Evolutionary conservation across 768 basidiomycete genomes (phyloP).

Genomic region (Inosperma sp.): DNA sequence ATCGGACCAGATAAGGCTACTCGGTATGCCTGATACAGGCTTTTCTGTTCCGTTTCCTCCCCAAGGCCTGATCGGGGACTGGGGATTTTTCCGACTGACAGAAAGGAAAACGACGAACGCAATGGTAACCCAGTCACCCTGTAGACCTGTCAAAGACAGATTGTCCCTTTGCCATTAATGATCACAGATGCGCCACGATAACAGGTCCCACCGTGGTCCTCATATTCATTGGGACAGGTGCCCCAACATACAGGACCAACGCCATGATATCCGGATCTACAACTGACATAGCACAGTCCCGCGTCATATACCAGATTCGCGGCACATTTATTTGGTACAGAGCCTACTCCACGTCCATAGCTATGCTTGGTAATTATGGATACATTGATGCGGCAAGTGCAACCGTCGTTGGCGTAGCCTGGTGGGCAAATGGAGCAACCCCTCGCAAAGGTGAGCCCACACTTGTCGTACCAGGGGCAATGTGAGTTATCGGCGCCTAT

Average conservation of each 20-base stretch:
- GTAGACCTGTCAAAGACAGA: slow-evolving; percentile 10
- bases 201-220: not conserved
- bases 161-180: not conserved
- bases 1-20: too few relatives aligned
- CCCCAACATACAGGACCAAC: slow-evolving; percentile 4
- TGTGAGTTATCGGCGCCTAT: not conserved
- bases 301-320: not conserved
- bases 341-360: slow-evolving; percentile 2
- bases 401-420: not conserved
- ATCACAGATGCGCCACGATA: slow-evolving; percentile 1
- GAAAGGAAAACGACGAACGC: too few relatives aligned
- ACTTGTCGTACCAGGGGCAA: slow-evolving; percentile 1
- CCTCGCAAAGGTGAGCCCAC: slow-evolving; percentile 1
- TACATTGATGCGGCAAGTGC: slow-evolving; percentile 2
- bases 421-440: not conserved
- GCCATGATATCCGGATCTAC: not conserved
- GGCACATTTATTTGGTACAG: not conserved
- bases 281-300: not conserved
- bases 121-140: too few relatives aligned
- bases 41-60: too few relatives aligned
- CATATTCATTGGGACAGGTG: not conserved
- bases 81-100: too few relatives aligned
- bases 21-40: too few relatives aligned
- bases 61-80: too few relatives aligned
- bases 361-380: not conserved